Conservation (phyloP, 2,329 filamentous ascomycete genomes). For the Ophiocordyceps polyrhachis-furcata region DNA sequence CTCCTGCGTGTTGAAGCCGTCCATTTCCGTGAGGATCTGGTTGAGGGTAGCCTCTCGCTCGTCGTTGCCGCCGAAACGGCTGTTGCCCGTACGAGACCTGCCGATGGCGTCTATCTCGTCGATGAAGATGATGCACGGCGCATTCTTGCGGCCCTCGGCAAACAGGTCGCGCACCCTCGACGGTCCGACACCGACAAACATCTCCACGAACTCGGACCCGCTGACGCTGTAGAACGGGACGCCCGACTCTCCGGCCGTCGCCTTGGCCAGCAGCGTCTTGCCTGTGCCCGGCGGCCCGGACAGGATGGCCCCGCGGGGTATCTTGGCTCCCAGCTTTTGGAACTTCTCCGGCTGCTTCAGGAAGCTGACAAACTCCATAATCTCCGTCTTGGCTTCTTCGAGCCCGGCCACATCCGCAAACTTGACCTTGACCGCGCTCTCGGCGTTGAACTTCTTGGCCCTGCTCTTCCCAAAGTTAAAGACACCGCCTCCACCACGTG, state of each 20-base stretch:
- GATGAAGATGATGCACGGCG: conserved; percentile 98
- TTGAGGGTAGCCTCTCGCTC: conserved; percentile 94
- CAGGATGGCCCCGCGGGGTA: conserved; percentile 87
- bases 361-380: conserved; percentile 99
- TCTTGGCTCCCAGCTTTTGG: conserved; percentile 89
- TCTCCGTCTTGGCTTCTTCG: conserved; percentile 95
- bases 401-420: conserved; percentile 93
- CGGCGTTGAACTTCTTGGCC: conserved; percentile 94
- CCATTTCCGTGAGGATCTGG: conserved; percentile 98
- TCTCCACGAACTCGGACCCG: conserved; percentile 97
- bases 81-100: conserved; percentile 67
- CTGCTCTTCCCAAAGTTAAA: conserved; percentile 94
- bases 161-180: conserved; percentile 92
- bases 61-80: conserved; percentile 63
- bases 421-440: conserved; percentile 90
- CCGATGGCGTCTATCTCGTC: conserved; percentile 98
- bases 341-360: conserved; percentile 85
- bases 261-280: conserved; percentile 94
- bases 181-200: conserved; percentile 97
- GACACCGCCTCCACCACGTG: conserved; percentile 52
- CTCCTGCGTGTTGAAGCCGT: conserved; percentile 92
- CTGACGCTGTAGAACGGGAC: conserved; percentile 98
- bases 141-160: conserved; percentile 82
- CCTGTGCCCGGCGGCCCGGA: conserved; percentile 96
- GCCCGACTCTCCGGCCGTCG: conserved; percentile 87